Conservation (phyloP, 2,329 filamentous ascomycete genomes). For the Verticillium nonalfalfae region DNA sequence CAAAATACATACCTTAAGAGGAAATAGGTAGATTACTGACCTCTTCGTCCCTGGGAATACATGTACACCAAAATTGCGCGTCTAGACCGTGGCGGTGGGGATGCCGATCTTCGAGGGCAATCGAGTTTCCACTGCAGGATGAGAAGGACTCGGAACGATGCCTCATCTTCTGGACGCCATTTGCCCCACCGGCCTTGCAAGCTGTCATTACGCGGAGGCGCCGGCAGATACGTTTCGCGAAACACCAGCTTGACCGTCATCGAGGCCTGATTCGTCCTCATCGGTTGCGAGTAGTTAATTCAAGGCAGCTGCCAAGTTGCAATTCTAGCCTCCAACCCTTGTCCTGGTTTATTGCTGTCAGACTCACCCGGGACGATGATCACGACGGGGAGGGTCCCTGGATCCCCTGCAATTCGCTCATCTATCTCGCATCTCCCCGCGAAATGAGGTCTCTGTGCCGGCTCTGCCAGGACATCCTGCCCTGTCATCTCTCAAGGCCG, state of each 20-base stretch:
- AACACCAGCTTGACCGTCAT: not conserved
- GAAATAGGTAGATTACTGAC: not conserved
- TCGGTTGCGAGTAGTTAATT: not conserved
- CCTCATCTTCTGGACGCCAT: not conserved
- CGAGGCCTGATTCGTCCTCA: not conserved
- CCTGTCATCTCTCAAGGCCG: not conserved
- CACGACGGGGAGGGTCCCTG: not conserved
- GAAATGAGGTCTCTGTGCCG: constrained; percentile 1
- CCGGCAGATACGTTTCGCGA: not conserved
- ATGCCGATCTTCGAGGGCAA: not conserved
- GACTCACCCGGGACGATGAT: not conserved
- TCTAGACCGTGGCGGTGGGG: not conserved
- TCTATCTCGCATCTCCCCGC: constrained; percentile 2
- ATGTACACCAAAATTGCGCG: not conserved
- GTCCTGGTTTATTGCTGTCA: not conserved
- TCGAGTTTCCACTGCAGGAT: not conserved
- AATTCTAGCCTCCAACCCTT: not conserved
- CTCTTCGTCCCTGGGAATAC: not conserved
- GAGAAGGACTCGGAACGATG: not conserved
- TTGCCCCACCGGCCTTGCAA: not conserved
- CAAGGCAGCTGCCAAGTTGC: not conserved
- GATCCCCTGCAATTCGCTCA: not conserved
- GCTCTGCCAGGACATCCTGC: not conserved
- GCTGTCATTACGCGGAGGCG: not conserved
- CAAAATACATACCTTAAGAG: not conserved